Percentiles rank a stretch among this genome's conserved stretches.
These are phyloP conservation scores for Rosellinia necatrix DNA, from an alignment of 2,329 filamentous ascomycete genomes.

Conservation along the genomic window DNA sequence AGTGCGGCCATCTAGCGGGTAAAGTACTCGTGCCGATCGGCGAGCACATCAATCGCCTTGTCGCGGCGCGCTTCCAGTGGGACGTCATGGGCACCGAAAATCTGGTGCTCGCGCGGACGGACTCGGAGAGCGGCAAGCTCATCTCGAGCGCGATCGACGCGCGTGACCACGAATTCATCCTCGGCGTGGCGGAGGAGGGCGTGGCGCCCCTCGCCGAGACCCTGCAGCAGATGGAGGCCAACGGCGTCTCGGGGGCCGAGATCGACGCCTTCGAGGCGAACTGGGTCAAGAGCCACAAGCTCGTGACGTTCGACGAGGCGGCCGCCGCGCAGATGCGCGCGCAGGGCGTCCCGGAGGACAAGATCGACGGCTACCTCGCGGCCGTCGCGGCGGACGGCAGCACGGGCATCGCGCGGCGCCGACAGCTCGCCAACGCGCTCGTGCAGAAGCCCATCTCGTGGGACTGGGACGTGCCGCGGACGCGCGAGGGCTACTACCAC, in stretches of 20 bases:
- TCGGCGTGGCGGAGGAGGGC: conserved; percentile 77
- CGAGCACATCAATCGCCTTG: conserved; percentile 94
- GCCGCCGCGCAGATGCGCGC: conserved; percentile 73
- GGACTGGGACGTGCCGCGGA: conserved; percentile 89
- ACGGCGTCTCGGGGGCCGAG: conserved; percentile 76
- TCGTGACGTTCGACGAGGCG: conserved; percentile 92
- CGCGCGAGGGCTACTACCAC: conserved; percentile 92
- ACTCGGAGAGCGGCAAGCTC: conserved; percentile 91
- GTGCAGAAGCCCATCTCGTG: conserved; percentile 75
- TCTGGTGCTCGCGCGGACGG: conserved; percentile 90
- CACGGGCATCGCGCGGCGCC: conserved; percentile 78
- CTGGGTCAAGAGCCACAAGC: conserved; percentile 85
- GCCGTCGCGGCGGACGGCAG: conserved; percentile 68
- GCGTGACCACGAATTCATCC: conserved; percentile 95
- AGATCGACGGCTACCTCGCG: conserved; percentile 69
- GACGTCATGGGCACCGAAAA: conserved; percentile 97
- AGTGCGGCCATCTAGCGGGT: conserved; percentile 94
- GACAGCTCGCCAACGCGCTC: conserved; percentile 70
- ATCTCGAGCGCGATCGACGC: conserved; percentile 90
- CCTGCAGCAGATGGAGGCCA: conserved; percentile 84
- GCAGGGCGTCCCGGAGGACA: conserved; percentile 66
- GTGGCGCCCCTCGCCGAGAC: conserved; percentile 83
- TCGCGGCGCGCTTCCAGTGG: conserved; percentile 94
- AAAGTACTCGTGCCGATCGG: conserved; percentile 93
- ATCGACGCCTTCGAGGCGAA: conserved; percentile 84